Evolutionary conservation across 192 early-diverging fungal genomes (phyloP), one percentile per base, ranked within the genome.

Genomic region (Funneliformis mosseae): DNA sequence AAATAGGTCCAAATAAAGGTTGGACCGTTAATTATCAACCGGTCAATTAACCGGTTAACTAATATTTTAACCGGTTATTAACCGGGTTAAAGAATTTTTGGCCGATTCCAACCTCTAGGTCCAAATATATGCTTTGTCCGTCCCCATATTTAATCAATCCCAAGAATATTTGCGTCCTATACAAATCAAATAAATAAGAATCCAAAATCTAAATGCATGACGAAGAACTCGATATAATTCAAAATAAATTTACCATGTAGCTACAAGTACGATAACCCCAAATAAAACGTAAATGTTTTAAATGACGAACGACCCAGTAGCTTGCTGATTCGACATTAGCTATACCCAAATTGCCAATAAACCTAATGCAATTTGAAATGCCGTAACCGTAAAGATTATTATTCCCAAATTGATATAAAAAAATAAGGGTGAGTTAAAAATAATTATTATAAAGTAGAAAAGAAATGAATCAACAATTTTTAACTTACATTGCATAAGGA

Each of bases 251-350:
- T 69, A 80, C 78, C 64, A 68, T 41, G 78, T 68, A 68, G 43
- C 43, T n/a, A 71, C 8, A 41, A 80, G 27, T 41, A 80, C 6
- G 5, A n/a, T 14, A 8, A 48, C 55, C 78, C 78, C 5, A 80
- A 50, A 25, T 71, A 67, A 55, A 41, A 55, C 72, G 78, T 12
- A 38, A 14, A 23, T 63, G 50, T 28, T 80, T 80, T 67, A 80
- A 48, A 50, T 43, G 21, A 23, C 43, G 33, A 10, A 63, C 67
- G 8, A 80, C 0, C 78, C 78, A 6, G 38, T 39, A 25, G 42
- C 42, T n/a, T 9, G 68, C 78, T n/a, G 78, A 80, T 38, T 80
- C 78, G 11, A 80, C 45, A 27, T 71, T 69, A 3, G 21, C 68
- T 6, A 23, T 0, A 46, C 46, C 43, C 46, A 80, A 50, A 80